Evolutionary conservation across 768 basidiomycete genomes (phyloP).

Genomic region (Tulasnella sp.): DNA sequence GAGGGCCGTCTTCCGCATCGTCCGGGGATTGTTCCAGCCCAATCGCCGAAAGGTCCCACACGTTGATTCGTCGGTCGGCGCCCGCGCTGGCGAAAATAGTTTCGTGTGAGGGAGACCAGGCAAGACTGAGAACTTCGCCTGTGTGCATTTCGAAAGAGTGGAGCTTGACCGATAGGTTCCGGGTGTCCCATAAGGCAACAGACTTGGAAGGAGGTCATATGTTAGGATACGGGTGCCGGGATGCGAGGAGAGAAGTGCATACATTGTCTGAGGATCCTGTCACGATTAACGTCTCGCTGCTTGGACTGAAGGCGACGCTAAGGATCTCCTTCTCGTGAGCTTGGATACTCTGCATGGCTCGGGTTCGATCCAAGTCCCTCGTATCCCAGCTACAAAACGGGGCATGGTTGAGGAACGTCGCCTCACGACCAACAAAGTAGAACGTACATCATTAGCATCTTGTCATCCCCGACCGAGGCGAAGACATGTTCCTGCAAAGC

Average conservation of each 20-base stretch:
- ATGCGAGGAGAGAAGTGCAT: too few species aligned
- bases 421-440: background rate
- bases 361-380: conserved; percentile 46
- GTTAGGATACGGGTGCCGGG: background rate
- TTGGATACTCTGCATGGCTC: conserved; percentile 63
- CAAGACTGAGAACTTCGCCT: conserved; percentile 87
- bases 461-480: conserved; percentile 94
- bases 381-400: conserved; percentile 63
- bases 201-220: conserved; percentile 45
- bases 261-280: conserved; percentile 96
- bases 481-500: conserved; percentile 71
- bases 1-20: conserved; percentile 96
- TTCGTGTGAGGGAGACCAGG: conserved; percentile 91
- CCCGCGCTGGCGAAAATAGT: conserved; percentile 93
- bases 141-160: conserved; percentile 91
- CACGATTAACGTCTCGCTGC: conserved; percentile 64
- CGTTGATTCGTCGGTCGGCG: conserved; percentile 83
- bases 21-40: conserved; percentile 96
- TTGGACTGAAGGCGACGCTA: conserved; percentile 83
- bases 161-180: conserved; percentile 52
- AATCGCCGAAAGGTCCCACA: conserved; percentile 90
- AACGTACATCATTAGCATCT: conserved; percentile 82
- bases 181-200: conserved; percentile 72
- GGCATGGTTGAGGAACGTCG: background rate
- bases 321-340: conserved; percentile 91